phyloP scores from a whole-genome alignment of 2,329 filamentous ascomycete species.

The Fusarium pseudoanthophilum region DNA sequence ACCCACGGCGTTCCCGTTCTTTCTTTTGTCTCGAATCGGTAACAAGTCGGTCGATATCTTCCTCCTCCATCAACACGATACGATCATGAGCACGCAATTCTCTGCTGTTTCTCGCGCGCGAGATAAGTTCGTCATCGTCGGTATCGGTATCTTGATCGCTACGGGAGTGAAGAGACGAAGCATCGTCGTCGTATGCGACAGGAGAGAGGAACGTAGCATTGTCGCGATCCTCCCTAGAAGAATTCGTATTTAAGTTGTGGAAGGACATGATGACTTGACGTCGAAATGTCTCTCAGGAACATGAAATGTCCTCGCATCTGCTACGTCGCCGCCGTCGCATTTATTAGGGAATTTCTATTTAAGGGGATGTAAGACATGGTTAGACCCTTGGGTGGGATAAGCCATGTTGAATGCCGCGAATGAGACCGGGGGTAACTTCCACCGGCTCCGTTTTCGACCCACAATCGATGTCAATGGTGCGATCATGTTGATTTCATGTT shows the following conservation, averaged over 20 bases:
- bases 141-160: slow-evolving; percentile 81
- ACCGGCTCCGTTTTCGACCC: slow-evolving; percentile 30
- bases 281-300: slow-evolving; percentile 30
- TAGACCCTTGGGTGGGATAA: slow-evolving; percentile 30
- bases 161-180: slow-evolving; percentile 71
- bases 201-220: slow-evolving; percentile 68
- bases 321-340: slow-evolving; percentile 12
- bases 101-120: slow-evolving; percentile 72
- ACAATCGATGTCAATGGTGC: slow-evolving; percentile 9
- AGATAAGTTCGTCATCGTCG: slow-evolving; percentile 77
- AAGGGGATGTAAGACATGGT: slow-evolving; percentile 38
- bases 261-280: slow-evolving; percentile 36
- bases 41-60: slow-evolving; percentile 73
- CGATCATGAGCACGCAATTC: slow-evolving; percentile 77
- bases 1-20: slow-evolving; percentile 62
- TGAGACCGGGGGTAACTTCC: slow-evolving; percentile 39
- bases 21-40: slow-evolving; percentile 61
- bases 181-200: slow-evolving; percentile 74
- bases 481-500: neutral
- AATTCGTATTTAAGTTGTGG: slow-evolving; percentile 37
- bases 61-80: slow-evolving; percentile 78
- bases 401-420: slow-evolving; percentile 22
- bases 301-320: slow-evolving; percentile 28
- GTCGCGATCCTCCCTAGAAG: slow-evolving; percentile 43
- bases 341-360: slow-evolving; percentile 27